Base-by-base conservation (phyloP, 2,329 filamentous ascomycete genomes). In the Aspergillus awamori region DNA sequence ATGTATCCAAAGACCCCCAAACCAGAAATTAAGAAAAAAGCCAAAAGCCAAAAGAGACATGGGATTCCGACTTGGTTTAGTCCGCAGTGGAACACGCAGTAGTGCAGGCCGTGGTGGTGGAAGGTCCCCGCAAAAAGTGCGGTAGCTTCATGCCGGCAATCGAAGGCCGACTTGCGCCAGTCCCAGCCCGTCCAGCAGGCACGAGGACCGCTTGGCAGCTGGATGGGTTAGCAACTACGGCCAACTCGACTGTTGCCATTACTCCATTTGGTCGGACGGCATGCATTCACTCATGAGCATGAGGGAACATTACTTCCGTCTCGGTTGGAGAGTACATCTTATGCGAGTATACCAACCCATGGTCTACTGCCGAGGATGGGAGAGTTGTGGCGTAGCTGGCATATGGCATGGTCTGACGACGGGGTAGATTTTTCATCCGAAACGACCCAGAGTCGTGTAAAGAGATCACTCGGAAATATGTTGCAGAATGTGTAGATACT, bases 141-240 rank as follows among this genome's bases (percentile, higher is more conserved):
- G 53, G 53, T 56, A 36, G 53, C 38, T 33, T 20, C 43, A 56
- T 56, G 53, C 53, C 53, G 53, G 53, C 53, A 56, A 45, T 56
- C 39, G 39, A 41, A 36, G 41, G 24, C 15, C 22, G 28, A 36
- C 30, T 36, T 36, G 24, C 20, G 39, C 53, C 26, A 43, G 41
- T 43, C 26, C 53, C 53, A n/a, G 24, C n/a, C 15, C 41, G 15
- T 49, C 45, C 13, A 17, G 20, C 6, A 49, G 45, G 4, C 17
- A 43, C 39, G 38, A 17, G 28, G 28, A 10, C 38, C 17, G 38
- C 22, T 55, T 43, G 38, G 38, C 38, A 20, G 11, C 30, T 36
- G 30, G 30, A 36, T 36, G 5, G 5, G 30, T 55, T 43, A 28
- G 24, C 38, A 30, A 38, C 53, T 20, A 30, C 45, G 45, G 15